These are phyloP conservation scores for Rhizopogon vulgaris DNA, from an alignment of 768 basidiomycete species.

Conservation along the genomic window DNA sequence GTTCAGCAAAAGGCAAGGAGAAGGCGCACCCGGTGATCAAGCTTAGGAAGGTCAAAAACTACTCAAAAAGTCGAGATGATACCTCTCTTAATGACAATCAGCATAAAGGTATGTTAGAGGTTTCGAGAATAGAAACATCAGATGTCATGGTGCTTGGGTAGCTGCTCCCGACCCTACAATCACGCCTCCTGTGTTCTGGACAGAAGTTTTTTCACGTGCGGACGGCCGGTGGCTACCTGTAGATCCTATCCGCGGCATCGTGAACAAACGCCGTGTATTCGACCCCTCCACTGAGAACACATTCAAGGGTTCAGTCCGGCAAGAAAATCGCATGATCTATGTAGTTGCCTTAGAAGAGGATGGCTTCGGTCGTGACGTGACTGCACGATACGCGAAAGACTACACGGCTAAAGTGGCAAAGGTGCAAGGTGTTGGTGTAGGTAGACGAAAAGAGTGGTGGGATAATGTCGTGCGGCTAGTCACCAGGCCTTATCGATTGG, in stretches of 20 bases:
- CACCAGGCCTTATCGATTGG: slow-evolving; percentile 76
- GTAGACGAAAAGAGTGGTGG: slow-evolving; percentile 83
- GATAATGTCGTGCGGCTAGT: slow-evolving; percentile 55
- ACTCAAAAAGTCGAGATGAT: slow-evolving; percentile 38
- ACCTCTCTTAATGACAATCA: slow-evolving; percentile 2
- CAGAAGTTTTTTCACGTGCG: slow-evolving; percentile 90
- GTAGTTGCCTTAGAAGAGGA: slow-evolving; percentile 95
- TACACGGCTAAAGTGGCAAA: slow-evolving; percentile 79
- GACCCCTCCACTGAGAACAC: slow-evolving; percentile 49
- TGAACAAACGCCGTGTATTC: slow-evolving; percentile 77
- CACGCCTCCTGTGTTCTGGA: slow-evolving; percentile 91
- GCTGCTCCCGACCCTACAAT: slow-evolving; percentile 42
- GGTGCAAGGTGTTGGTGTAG: slow-evolving; percentile 55
- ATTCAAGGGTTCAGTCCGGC: slow-evolving; percentile 14
- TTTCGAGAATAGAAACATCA: neutral
- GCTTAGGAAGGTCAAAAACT: slow-evolving; percentile 50
- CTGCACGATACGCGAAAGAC: slow-evolving; percentile 78
- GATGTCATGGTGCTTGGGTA: slow-evolving; percentile 13
- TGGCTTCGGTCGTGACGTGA: slow-evolving; percentile 86
- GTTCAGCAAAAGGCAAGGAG: slow-evolving; percentile 52
- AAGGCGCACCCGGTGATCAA: slow-evolving; percentile 50
- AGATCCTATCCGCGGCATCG: slow-evolving; percentile 76
- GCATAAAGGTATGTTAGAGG: slow-evolving; percentile 2
- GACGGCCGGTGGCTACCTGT: slow-evolving; percentile 91
- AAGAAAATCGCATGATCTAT: slow-evolving; percentile 86